A percentile compares a stretch with the other conserved stretches of the same genome.
These are phyloP conservation scores for Lactuca sativa DNA, from an alignment of 129 eudicot genomes.

Conservation along the genomic window DNA sequence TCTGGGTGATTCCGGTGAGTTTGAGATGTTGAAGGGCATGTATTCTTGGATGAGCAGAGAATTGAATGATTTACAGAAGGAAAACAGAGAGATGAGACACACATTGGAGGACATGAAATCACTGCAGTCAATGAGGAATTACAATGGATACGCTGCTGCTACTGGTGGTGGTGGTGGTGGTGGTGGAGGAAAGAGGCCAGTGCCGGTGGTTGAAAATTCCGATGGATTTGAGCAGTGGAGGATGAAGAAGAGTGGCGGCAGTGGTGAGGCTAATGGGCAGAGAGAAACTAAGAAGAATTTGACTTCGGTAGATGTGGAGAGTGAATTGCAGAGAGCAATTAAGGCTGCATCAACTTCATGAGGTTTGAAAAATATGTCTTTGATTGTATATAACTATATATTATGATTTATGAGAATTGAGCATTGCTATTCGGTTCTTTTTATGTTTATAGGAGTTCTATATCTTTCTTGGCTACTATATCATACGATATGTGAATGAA, in stretches of 20 bases:
- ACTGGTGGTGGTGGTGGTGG: slow-evolving; percentile 25
- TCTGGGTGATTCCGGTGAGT: slow-evolving; percentile 34
- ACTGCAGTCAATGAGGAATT: slow-evolving; percentile 27
- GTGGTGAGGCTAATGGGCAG: slow-evolving; percentile 39
- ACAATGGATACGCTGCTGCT: slow-evolving; percentile 14
- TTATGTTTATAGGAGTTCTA: slow-evolving; percentile 10
- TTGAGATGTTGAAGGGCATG: slow-evolving; percentile 77
- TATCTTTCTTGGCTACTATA: slow-evolving; percentile 5
- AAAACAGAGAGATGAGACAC: slow-evolving; percentile 62
- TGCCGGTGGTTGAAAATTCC: slow-evolving; percentile 35
- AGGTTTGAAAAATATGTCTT: slow-evolving; percentile 40
- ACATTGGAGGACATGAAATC: slow-evolving; percentile 51
- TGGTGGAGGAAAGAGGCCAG: slow-evolving; percentile 33
- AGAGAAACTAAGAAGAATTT: slow-evolving; percentile 55
- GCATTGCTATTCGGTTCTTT: slow-evolving; percentile 16
- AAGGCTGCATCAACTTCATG: slow-evolving; percentile 68
- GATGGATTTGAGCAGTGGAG: slow-evolving; percentile 72
- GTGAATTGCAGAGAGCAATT: slow-evolving; percentile 83
- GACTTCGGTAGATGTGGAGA: slow-evolving; percentile 55
- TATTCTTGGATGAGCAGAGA: slow-evolving; percentile 71
- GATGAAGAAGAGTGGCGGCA: slow-evolving; percentile 45
- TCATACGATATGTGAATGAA: slow-evolving; percentile 5
- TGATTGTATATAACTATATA: slow-evolving; percentile 27
- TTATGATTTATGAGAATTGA: slow-evolving; percentile 16
- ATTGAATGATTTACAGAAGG: slow-evolving; percentile 53